These are phyloP conservation scores for Termitomyces sp. DNA, from an alignment of 768 basidiomycete genomes.

Conservation along the genomic window DNA sequence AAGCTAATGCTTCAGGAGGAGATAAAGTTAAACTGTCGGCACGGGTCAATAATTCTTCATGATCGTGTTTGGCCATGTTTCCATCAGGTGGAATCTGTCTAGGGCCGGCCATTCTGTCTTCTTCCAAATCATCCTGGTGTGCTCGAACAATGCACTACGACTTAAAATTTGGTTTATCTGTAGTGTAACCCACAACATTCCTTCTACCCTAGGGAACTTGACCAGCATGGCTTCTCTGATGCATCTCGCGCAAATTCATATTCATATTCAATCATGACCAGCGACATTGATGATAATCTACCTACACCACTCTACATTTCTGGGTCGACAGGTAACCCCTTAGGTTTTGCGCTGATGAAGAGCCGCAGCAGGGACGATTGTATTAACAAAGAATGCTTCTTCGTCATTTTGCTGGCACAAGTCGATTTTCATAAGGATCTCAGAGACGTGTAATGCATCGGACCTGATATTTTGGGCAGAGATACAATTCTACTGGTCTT, in stretches of 20 bases:
- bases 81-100: not conserved
- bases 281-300: too few species aligned
- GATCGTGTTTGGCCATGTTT: conserved; percentile 12
- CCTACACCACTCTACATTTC: too few species aligned
- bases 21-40: conserved; percentile 10
- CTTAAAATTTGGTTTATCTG: not conserved
- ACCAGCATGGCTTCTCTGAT: not conserved
- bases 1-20: conserved; percentile 72
- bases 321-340: not conserved
- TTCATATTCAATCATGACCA: not conserved
- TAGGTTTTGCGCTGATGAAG: not conserved
- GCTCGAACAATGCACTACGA: too few species aligned
- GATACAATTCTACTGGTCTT: not conserved
- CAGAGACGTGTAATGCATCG: not conserved
- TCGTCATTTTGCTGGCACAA: not conserved
- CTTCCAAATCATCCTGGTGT: not conserved
- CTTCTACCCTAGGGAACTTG: not conserved
- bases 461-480: not conserved
- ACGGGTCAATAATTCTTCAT: not conserved
- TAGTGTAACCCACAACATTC: too few species aligned
- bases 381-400: not conserved
- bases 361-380: not conserved
- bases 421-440: not conserved
- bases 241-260: not conserved
- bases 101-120: not conserved